Percentiles rank a stretch among this genome's conserved stretches.
Conservation (phyloP, 179 eudicot genomes). For the Silene coronaria region DNA sequence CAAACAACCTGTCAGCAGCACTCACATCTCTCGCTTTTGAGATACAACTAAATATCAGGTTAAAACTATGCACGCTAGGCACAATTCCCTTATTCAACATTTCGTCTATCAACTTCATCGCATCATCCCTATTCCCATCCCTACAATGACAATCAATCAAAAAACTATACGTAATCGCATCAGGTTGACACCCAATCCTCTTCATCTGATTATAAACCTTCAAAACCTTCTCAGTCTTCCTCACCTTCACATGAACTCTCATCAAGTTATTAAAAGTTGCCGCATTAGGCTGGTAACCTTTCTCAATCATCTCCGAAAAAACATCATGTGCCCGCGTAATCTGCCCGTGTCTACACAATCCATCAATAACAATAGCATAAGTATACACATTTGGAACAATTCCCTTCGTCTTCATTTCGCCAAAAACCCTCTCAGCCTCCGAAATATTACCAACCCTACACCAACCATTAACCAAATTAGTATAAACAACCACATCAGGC, state of each 20-base stretch:
- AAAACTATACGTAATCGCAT: slow-evolving; percentile 68
- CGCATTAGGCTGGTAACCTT: slow-evolving; percentile 61
- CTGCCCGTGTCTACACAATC: slow-evolving; percentile 70
- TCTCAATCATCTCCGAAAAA: slow-evolving; percentile 77
- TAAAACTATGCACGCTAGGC: slow-evolving; percentile 58
- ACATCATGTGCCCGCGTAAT: slow-evolving; percentile 85
- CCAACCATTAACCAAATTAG: slow-evolving; percentile 72
- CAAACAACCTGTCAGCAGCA: slow-evolving; percentile 61
- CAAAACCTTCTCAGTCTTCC: slow-evolving; percentile 64
- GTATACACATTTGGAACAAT: slow-evolving; percentile 79
- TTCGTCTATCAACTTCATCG: slow-evolving; percentile 54
- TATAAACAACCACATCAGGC: slow-evolving; percentile 68
- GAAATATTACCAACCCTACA: slow-evolving; percentile 61
- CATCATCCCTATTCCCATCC: slow-evolving; percentile 64
- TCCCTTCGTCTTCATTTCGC: slow-evolving; percentile 66
- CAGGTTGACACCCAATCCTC: slow-evolving; percentile 54
- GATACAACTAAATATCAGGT: slow-evolving; percentile 56
- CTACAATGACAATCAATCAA: slow-evolving; percentile 69
- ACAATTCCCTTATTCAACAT: slow-evolving; percentile 63
- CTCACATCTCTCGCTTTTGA: slow-evolving; percentile 57
- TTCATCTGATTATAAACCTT: slow-evolving; percentile 92
- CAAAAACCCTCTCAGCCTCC: slow-evolving; percentile 71
- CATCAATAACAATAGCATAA: slow-evolving; percentile 71
- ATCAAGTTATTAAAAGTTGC: slow-evolving; percentile 76
- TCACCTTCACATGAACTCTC: slow-evolving; percentile 79